Evolutionary conservation across 1,284 basidiomycete species (phyloP).

Genomic region (Trametes polyzona): DNA sequence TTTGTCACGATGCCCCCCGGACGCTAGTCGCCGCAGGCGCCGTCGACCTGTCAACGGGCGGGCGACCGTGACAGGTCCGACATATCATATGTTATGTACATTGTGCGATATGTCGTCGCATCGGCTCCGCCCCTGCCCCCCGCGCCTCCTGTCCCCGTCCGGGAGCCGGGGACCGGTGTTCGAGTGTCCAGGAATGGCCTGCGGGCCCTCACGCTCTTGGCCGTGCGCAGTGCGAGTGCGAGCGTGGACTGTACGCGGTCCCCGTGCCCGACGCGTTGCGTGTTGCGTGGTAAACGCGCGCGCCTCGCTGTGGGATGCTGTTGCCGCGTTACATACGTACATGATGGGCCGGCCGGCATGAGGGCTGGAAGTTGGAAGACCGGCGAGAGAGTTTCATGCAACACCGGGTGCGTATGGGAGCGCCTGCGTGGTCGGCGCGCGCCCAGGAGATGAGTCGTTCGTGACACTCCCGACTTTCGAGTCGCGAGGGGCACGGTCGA

Average conservation of each 20-base stretch:
- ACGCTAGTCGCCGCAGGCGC: conserved; percentile 4
- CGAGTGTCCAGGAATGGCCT: not conserved
- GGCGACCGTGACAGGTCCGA: conserved; percentile 4
- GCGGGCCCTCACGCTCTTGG: not conserved
- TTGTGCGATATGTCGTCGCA: too few relatives aligned
- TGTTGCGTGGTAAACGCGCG: not conserved
- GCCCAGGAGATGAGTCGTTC: too few relatives aligned
- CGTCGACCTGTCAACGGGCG: conserved; percentile 10
- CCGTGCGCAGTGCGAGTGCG: not conserved
- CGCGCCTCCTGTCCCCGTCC: too few relatives aligned
- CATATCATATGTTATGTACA: conserved; percentile 9
- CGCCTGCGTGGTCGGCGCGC: too few relatives aligned
- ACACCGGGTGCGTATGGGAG: too few relatives aligned
- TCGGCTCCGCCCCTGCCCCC: not conserved
- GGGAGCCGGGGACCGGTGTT: too few relatives aligned
- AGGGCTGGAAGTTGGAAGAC: too few relatives aligned
- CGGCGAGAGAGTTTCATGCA: too few relatives aligned
- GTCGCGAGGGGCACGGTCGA: too few relatives aligned
- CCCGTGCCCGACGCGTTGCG: not conserved
- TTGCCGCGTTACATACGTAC: not conserved
- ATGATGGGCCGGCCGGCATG: not conserved
- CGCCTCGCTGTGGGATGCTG: not conserved
- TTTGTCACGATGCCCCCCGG: conserved; percentile 12
- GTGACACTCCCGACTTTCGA: too few relatives aligned
- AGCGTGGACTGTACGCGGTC: too few relatives aligned